Percentiles rank a stretch among this genome's conserved stretches.
Evolutionary conservation across 176 grass and related monocot genomes (phyloP).

Genomic region (Oropetium thomaeum): DNA sequence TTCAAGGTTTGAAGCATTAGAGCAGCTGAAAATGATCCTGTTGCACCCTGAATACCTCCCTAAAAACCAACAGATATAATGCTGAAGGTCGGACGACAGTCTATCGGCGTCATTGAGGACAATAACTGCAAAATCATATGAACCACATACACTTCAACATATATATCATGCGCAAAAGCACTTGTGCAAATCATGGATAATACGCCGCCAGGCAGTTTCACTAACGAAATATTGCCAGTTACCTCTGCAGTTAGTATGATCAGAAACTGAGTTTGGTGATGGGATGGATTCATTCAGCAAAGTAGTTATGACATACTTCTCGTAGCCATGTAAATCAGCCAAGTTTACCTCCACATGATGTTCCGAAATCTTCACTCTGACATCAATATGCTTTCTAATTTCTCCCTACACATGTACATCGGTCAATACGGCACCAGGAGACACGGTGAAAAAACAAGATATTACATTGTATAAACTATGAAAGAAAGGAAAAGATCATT

Average conservation of each 20-base stretch:
- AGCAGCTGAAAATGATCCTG: conserved; percentile 64
- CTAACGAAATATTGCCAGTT: not conserved
- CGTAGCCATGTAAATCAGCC: conserved; percentile 62
- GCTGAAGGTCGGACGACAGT: conserved; percentile 57
- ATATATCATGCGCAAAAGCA: not conserved
- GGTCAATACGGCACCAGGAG: not conserved
- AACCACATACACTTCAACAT: not conserved
- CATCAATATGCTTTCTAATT: conserved; percentile 49
- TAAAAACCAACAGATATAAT: conserved; percentile 57
- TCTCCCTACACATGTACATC: conserved; percentile 42
- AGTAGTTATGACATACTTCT: conserved; percentile 60
- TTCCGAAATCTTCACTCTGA: conserved; percentile 41
- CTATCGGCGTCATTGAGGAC: conserved; percentile 59
- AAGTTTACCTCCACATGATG: conserved; percentile 72
- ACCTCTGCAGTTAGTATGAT: conserved; percentile 53
- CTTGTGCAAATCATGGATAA: not conserved
- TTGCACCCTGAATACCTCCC: conserved; percentile 56
- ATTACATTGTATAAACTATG: not conserved
- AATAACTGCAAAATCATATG: conserved; percentile 33
- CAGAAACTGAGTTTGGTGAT: conserved; percentile 33
- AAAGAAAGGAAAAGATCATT: not conserved
- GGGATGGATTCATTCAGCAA: conserved; percentile 51
- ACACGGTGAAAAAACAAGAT: not conserved
- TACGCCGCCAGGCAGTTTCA: not conserved
- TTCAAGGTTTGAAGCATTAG: conserved; percentile 63